These are phyloP conservation scores for Lasiodiplodia citricola DNA, from an alignment of 2,329 filamentous ascomycete species.

Conservation along the genomic window DNA sequence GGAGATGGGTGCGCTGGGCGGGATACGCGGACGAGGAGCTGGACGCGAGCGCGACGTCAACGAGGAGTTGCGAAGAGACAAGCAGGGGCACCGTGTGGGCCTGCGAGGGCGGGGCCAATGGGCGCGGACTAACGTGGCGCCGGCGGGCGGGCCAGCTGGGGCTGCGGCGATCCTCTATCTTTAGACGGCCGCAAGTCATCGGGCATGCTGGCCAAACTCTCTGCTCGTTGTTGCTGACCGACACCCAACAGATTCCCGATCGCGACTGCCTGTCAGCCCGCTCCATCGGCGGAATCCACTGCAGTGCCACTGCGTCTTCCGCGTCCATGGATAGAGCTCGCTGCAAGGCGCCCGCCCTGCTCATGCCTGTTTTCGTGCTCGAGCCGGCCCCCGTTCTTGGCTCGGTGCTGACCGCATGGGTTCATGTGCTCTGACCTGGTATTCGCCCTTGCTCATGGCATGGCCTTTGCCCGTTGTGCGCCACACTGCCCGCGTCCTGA, in stretches of 20 bases:
- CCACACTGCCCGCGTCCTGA: conserved; percentile 12
- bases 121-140: not conserved
- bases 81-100: conserved; percentile 1
- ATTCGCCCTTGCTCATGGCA: not conserved
- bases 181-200: conserved; percentile 20
- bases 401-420: not conserved
- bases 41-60: conserved; percentile 5
- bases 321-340: not conserved
- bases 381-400: not conserved
- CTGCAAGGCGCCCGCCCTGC: conserved; percentile 2
- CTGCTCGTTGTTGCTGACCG: conserved; percentile 1
- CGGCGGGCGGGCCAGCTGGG: not conserved
- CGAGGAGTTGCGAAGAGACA: not conserved
- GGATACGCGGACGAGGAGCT: not conserved
- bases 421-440: not conserved
- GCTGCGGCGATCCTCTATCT: conserved; percentile 6
- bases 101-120: not conserved
- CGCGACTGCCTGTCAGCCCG: not conserved
- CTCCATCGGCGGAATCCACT: no score
- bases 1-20: conserved; percentile 4
- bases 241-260: not conserved
- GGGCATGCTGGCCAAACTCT: conserved; percentile 19
- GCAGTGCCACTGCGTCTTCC: conserved; percentile 20
- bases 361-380: conserved; percentile 19
- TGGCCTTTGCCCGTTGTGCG: not conserved